Evolutionary conservation across 73 alveolate species (phyloP).

Genomic region (Paramecium primaurelia): DNA sequence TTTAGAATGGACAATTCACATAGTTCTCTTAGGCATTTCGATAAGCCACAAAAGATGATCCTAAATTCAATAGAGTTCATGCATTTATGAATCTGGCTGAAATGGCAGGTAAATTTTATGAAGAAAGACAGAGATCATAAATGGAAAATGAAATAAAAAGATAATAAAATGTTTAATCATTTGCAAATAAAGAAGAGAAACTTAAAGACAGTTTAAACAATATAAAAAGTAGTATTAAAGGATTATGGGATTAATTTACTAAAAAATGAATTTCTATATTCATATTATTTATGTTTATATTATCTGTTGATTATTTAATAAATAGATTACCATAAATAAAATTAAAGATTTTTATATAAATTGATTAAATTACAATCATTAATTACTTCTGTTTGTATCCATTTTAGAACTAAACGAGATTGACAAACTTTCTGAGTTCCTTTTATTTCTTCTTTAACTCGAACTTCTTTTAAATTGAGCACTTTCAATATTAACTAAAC

Average conservation of each 20-base stretch:
- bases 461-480: not conserved
- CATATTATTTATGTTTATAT: too few species aligned
- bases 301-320: too few species aligned
- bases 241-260: conserved; percentile 20
- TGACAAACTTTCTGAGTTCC: conserved; percentile 32
- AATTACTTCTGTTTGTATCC: conserved; percentile 19
- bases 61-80: not conserved
- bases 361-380: not conserved
- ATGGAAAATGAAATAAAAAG: not conserved
- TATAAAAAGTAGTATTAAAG: not conserved
- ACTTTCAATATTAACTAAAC: not conserved
- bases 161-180: not conserved
- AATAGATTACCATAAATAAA: not conserved
- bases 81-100: not conserved
- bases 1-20: not conserved
- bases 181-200: not conserved
- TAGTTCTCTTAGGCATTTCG: not conserved
- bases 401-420: conserved; percentile 16
- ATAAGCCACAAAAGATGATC: not conserved
- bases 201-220: not conserved
- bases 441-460: not conserved
- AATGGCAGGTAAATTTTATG: not conserved
- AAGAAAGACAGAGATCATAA: not conserved
- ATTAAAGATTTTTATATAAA: not conserved
- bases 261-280: not conserved